Base-by-base conservation (phyloP, 2,329 filamentous ascomycete species). In the Mariannaea sp. region DNA sequence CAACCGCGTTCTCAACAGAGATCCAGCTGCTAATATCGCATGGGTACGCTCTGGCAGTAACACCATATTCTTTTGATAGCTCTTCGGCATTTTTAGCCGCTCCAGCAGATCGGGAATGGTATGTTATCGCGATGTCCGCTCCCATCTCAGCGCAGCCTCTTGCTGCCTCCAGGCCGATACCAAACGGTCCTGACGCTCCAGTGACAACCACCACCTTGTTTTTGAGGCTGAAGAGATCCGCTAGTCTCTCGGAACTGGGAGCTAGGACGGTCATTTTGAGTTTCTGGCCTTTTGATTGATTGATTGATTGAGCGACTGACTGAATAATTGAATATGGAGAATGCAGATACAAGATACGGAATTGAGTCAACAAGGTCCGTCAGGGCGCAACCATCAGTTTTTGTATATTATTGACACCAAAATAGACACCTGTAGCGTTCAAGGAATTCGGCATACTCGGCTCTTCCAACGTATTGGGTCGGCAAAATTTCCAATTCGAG, bases 161-260 rank as follows among this genome's bases (percentile, higher is more conserved):
- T 1, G 38, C 27, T 2, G 38, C 38, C n/a, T 49, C 45, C 5
- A 33, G 27, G 4, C 45, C 45, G n/a, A 49, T 49, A 6, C 45
- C 45, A 2, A 30, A 14, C 13, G 45, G 29, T 14, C 35, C 45
- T 13, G 36, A 39, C 14, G 36, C 36, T 5, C 45, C 45, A 9
- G 45, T 49, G n/a, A 49, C 45, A 6, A 29, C 45, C n/a, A 38
- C 45, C 2, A 49, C 24, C 19, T 49, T 49, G 12, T 35, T 32
- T 38, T 54, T 27, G 27, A 53, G 22, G 22, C 19, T 39, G 36
- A 39, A 39, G 8, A 39, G 36, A n/a, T 39, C 36, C 7, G n/a
- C 19, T 3, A 39, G 36, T 22, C 36, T 39, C 17, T 39, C 36
- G 6, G 22, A 19, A 3, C n/a, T 9, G 19, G 36, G 36, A 6